A percentile compares a stretch with the other conserved stretches of the same genome.
phyloP scores from a whole-genome alignment of 106 monocot genomes.

The Phalaenopsis aphrodite region DNA sequence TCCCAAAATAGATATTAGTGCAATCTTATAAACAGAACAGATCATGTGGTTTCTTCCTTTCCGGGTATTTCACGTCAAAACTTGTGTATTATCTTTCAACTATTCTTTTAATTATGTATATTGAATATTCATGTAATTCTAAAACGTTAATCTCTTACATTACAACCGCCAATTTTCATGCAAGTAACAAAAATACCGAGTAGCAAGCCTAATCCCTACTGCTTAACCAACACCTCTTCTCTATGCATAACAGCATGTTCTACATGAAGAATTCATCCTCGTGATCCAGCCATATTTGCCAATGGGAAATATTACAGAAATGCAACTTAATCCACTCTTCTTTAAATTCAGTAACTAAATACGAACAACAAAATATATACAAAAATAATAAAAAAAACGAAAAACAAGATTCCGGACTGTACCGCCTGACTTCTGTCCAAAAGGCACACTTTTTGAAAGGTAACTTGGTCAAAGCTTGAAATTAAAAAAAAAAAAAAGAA shows the following conservation, averaged over 20 bases:
- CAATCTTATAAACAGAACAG: too few relatives aligned
- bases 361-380: neutral
- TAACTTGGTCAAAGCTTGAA: neutral
- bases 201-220: neutral
- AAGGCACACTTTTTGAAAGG: neutral
- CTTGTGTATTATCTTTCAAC: too few relatives aligned
- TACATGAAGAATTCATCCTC: neutral
- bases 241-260: neutral
- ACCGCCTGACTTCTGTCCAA: neutral
- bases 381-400: neutral
- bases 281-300: neutral
- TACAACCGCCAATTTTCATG: too few relatives aligned
- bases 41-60: too few relatives aligned
- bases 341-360: neutral
- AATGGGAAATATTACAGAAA: neutral
- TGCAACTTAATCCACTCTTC: neutral
- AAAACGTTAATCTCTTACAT: too few relatives aligned
- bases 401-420: neutral
- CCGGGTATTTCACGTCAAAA: too few relatives aligned
- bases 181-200: too few relatives aligned
- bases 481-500: neutral
- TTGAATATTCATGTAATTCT: too few relatives aligned
- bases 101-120: too few relatives aligned
- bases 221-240: neutral
- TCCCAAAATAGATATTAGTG: too few relatives aligned